These are phyloP conservation scores for Pseudogymnoascus sp. DNA, from an alignment of 2,329 filamentous ascomycete species.

Conservation along the genomic window DNA sequence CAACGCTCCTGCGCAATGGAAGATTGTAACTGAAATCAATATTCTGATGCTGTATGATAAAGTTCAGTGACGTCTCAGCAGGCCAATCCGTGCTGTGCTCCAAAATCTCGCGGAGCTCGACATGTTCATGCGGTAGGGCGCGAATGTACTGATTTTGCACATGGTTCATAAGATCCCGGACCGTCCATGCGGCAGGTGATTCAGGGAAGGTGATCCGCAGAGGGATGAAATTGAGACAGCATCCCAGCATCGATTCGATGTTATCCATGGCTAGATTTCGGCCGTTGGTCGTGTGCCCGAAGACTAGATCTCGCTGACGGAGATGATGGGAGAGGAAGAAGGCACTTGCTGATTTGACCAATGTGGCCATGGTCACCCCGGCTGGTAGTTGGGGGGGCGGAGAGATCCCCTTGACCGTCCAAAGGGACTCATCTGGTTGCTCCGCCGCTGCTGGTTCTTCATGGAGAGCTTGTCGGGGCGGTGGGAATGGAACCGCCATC, in stretches of 20 bases:
- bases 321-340: constrained; percentile 31
- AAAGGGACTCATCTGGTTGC: not conserved
- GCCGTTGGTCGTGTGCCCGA: constrained; percentile 34
- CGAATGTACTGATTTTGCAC: constrained; percentile 38
- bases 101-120: constrained; percentile 35
- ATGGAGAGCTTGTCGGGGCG: too few species aligned
- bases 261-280: constrained; percentile 30
- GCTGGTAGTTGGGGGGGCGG: not conserved
- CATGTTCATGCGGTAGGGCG: constrained; percentile 36
- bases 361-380: constrained; percentile 11
- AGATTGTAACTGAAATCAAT: constrained; percentile 9
- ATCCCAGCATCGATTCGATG: constrained; percentile 34
- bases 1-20: not conserved
- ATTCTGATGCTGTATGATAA: constrained; percentile 43
- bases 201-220: constrained; percentile 27
- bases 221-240: constrained; percentile 35
- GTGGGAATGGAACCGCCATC: not conserved
- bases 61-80: constrained; percentile 44
- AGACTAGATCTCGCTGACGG: constrained; percentile 30
- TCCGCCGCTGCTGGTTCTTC: not conserved
- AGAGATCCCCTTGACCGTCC: not conserved
- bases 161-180: constrained; percentile 26
- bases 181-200: constrained; percentile 26
- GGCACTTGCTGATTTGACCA: constrained; percentile 29
- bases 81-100: constrained; percentile 13